Base-by-base conservation (phyloP, 2,329 filamentous ascomycete species). In the Pseudogymnoascus sp. region DNA sequence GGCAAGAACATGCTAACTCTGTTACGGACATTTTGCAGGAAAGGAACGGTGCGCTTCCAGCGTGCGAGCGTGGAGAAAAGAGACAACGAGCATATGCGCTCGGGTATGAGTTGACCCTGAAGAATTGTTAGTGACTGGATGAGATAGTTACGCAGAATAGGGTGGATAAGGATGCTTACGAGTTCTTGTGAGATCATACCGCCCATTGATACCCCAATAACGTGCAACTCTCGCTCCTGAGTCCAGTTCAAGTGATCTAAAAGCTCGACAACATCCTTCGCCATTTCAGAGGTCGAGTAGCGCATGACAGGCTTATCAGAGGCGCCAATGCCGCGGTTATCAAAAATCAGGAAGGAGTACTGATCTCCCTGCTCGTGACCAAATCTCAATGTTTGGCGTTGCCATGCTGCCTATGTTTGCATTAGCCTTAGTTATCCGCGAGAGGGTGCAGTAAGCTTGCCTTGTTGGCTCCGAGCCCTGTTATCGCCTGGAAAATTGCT, bases 101-200 rank as follows among this genome's bases (percentile, higher is more conserved):
- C 65, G 0, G 85, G 84, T 31, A 78, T 74, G n/a, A 78, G 73
- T 67, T 74, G 77, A 21, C 81, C 84, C 68, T 68, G 60, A 40
- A 37, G 27, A 39, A 60, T 31, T 33, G 25, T 60, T 31, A 21
- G 27, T 4, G 10, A n/a, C 9, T 10, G 27, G 45, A 21, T 18
- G 21, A 4, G 2, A 33, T 33, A 58, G 59, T 37, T 29, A 7
- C 5, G 15, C 5, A 29, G 58, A 18, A 60, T 9, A 61, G 64
- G 13, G 70, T 68, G 21, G 27, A 31, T 5, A 27, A 25, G 21
- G 40, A 25, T 10, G 70, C 75, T 69, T 72, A 80, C 82, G 3
- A 96, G 71, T 75, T 96, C 92, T 74, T 96, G 92, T 2, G 89
- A 85, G 69, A 96, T 93, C 92, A 96, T 96, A 70, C 92, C 91